Conservation (phyloP, 169 alveolate species). For the Plasmodium relictum region DNA sequence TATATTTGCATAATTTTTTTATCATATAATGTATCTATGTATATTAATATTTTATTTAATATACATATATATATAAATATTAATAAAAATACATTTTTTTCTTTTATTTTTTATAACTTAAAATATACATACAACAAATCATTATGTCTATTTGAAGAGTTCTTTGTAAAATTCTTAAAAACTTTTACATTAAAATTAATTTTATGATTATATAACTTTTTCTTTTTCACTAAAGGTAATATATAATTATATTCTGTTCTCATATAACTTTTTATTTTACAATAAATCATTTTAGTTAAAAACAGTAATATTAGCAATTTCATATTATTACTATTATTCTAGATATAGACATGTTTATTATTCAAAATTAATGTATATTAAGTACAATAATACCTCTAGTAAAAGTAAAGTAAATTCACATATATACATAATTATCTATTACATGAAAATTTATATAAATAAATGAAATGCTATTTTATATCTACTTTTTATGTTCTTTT, state of each 20-base stretch:
- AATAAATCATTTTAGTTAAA: slow-evolving; percentile 54
- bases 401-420: slow-evolving; percentile 1
- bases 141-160: slow-evolving; percentile 55
- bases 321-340: slow-evolving; percentile 29
- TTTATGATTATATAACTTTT: slow-evolving; percentile 24
- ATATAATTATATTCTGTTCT: slow-evolving; percentile 66
- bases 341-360: not conserved
- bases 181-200: slow-evolving; percentile 30
- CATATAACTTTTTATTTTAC: slow-evolving; percentile 57
- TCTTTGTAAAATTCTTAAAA: slow-evolving; percentile 49
- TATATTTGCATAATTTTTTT: not conserved
- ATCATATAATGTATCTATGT: not conserved
- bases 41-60: not conserved
- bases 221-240: slow-evolving; percentile 45
- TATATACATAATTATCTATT: not conserved
- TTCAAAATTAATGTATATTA: not conserved
- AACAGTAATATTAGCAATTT: slow-evolving; percentile 29
- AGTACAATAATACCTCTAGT: not conserved
- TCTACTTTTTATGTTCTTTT: not conserved
- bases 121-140: slow-evolving; percentile 48
- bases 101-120: slow-evolving; percentile 45
- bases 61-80: not conserved
- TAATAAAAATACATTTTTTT: not conserved
- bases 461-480: not conserved
- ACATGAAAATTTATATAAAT: not conserved